phyloP scores from a whole-genome alignment of 164 flowering plant species.

The Malania oleifera region DNA sequence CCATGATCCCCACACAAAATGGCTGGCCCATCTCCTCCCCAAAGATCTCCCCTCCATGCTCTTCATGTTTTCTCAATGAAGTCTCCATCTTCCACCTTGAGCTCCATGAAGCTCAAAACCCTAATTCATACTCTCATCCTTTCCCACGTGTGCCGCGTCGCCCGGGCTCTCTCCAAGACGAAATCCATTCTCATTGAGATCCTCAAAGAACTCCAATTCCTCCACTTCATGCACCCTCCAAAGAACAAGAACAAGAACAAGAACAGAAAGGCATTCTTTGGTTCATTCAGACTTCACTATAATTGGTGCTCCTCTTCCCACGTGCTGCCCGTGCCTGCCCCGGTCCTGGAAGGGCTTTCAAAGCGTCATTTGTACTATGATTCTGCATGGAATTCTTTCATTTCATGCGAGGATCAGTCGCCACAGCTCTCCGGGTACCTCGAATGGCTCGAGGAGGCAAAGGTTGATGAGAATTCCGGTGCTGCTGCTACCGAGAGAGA shows the following conservation, averaged over 20 bases:
- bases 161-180: slow-evolving; percentile 49
- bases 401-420: slow-evolving; percentile 18
- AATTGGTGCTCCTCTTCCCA: slow-evolving; percentile 78
- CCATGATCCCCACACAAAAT: slow-evolving; percentile 7
- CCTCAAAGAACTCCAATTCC: slow-evolving; percentile 33
- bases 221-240: slow-evolving; percentile 15
- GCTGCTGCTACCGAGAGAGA: slow-evolving; percentile 8
- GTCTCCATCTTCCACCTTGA: slow-evolving; percentile 30
- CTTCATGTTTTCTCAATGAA: slow-evolving; percentile 37
- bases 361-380: slow-evolving; percentile 41
- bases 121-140: slow-evolving; percentile 54
- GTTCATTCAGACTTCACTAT: slow-evolving; percentile 68
- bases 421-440: slow-evolving; percentile 57
- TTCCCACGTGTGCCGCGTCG: slow-evolving; percentile 42
- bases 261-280: slow-evolving; percentile 37
- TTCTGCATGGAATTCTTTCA: slow-evolving; percentile 51
- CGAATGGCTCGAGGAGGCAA: slow-evolving; percentile 68
- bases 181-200: slow-evolving; percentile 41
- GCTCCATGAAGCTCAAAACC: slow-evolving; percentile 64
- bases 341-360: slow-evolving; percentile 19
- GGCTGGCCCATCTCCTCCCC: slow-evolving; percentile 27
- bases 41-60: slow-evolving; percentile 27
- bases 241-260: slow-evolving; percentile 27
- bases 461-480: slow-evolving; percentile 14
- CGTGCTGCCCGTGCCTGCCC: slow-evolving; percentile 48